Base-by-base conservation (phyloP, 2,329 filamentous ascomycete species). In the Trichoderma semiorbis region DNA sequence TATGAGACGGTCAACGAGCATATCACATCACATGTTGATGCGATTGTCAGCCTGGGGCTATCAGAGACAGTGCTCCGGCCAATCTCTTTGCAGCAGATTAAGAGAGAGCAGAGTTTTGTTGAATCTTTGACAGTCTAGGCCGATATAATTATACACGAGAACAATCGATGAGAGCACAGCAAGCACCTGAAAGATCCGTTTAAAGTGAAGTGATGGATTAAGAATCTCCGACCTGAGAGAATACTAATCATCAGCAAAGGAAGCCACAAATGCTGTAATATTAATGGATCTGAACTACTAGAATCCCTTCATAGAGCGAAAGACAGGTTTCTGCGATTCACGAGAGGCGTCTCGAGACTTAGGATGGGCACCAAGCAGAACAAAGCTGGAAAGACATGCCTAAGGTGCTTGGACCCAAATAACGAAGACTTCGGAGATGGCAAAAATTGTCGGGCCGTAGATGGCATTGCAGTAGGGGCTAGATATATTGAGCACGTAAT, bases 191-290 rank as follows among this genome's bases (percentile, higher is more conserved):
- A 68, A 26, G 24, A 60, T 47, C 34, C 34, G 24, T 68, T 60
- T 53, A 68, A 57, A 66, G 63, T 55, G 28, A 65, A 65, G 43
- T 55, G 32, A 57, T 14, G 14, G 7, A 57, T 58, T 76, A 86
- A 85, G 73, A 83, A 80, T 63, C 81, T 86, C 21, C 78, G 82
- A 0, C 84, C 84, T 1, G 84, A 86, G 39, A 82, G 77, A 0
- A 75, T 84, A 14, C 67, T 85, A 5, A 64, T 81, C 3, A 79
- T 84, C 11, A 65, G 71, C 0, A 63, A 71, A 18, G n/a, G 26
- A 5, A 34, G 11, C 2, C 7, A 65, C 7, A 28, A 18, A 32
- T 32, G 18, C 21, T 26, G 1, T 7, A 50, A 50, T 4, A 34
- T 24, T 18, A 39, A 43, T 36, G 36, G 57, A 32, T n/a, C 57